Base-by-base conservation (phyloP, 805 yeast species). In the Metschnikowia henanensis region DNA sequence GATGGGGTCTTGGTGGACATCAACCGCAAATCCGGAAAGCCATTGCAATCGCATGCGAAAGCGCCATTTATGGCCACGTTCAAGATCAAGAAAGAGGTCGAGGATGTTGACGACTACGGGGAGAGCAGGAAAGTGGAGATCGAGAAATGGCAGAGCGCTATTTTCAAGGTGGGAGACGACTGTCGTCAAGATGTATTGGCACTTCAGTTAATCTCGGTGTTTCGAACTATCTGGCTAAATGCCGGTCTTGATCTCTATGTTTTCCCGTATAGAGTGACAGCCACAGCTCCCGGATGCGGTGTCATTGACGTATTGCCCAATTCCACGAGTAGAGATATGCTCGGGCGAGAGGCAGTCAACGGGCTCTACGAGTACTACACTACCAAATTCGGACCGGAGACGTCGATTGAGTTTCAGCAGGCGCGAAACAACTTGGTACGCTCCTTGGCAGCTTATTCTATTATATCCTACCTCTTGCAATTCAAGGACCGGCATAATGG, bases 231-330 rank as follows among this genome's bases (percentile, higher is more conserved):
- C 40, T 94, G 97, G 95, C 79, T 81, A 49, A 77, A 80, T 51
- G 81, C 87, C 10, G 98, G 98, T 1, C 72, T 94, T 49, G 98
- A 94, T 62, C 77, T 92, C 33, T 94, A 75, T 64, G 95, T 94
- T 20, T 95, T 80, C 68, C 99, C 99, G 1, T 79, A 94, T 65
- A 72, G 97, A 52, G 99, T 94, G 20, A 91, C 97, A 0, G 99
- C 99, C 1, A 94, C 99, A 8, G 97, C 96, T 2, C 98, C 99
- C 1, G 99, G 99, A 0, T 91, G 98, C 71, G 99, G 99, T 66
- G 95, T 94, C 34, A 94, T 94, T 69, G 99, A 95, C 62, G 99
- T 95, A 25, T 75, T 94, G 52, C 99, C 99, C 26, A 87, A 92
- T 61, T 85, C 97, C 5, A 84, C 89, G 21, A 89, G 97, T 33